Percentiles rank a stretch among this genome's conserved stretches.
Evolutionary conservation across 805 yeast genomes (phyloP).

Genomic region (Maudiozyma turicensis): DNA sequence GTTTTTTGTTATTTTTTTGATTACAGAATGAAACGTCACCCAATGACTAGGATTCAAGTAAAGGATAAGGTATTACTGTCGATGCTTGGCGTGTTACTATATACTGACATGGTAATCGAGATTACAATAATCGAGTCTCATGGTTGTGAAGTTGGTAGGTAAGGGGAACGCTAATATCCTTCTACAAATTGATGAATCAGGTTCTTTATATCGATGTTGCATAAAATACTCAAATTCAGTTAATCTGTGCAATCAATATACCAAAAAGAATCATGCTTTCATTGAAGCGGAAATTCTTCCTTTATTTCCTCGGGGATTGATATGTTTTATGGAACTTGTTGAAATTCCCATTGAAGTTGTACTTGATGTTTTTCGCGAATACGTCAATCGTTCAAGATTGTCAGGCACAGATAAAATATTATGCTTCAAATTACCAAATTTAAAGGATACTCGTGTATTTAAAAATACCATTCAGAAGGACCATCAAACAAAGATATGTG

Average conservation of each 20-base stretch:
- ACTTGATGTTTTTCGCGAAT: background rate
- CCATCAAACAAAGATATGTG: constrained; percentile 19
- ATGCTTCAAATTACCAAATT: constrained; percentile 13
- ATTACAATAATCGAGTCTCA: background rate
- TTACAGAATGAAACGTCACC: too few species aligned
- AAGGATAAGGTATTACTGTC: too few species aligned
- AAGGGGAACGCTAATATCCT: constrained; percentile 24
- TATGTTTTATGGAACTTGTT: constrained; percentile 11
- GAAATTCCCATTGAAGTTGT: constrained; percentile 1
- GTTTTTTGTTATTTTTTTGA: too few species aligned
- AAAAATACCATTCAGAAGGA: constrained; percentile 8
- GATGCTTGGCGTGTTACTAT: too few species aligned
- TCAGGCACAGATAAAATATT: constrained; percentile 3
- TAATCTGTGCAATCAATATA: constrained; percentile 16
- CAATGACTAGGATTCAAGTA: too few species aligned
- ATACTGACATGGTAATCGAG: too few species aligned
- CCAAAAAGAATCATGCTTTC: constrained; percentile 12
- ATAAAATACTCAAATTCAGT: constrained; percentile 12
- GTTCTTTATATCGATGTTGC: constrained; percentile 18
- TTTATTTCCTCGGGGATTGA: constrained; percentile 6
- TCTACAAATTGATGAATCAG: constrained; percentile 8
- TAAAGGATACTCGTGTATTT: constrained; percentile 5
- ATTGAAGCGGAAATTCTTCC: constrained; percentile 8
- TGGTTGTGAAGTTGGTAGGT: constrained; percentile 6
- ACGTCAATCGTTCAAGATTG: background rate